Percentiles rank a stretch among this genome's conserved stretches.
Evolutionary conservation across 176 grass and related monocot genomes (phyloP).

Genomic region (Elaeis guineensis): DNA sequence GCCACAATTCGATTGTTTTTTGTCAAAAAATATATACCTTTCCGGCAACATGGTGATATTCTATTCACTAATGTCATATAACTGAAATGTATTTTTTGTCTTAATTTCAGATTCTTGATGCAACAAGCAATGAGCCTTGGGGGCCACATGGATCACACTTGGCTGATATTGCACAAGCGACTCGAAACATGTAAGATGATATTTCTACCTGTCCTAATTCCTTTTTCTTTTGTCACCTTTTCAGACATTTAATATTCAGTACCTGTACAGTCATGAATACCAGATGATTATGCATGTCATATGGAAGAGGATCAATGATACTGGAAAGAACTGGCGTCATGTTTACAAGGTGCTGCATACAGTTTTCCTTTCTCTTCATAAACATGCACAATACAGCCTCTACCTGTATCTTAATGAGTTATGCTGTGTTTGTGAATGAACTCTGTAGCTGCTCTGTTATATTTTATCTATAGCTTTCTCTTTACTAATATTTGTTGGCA

Average conservation of each 20-base stretch:
- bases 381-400: too few species aligned
- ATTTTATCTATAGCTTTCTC: too few species aligned
- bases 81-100: neutral
- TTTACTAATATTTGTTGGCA: too few species aligned
- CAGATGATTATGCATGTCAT: conserved; percentile 93
- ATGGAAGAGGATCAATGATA: conserved; percentile 98
- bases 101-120: conserved; percentile 68
- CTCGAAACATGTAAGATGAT: conserved; percentile 61
- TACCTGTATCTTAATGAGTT: too few species aligned
- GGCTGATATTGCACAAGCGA: conserved; percentile 81
- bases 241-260: conserved; percentile 7
- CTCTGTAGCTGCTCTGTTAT: too few species aligned
- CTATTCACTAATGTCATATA: neutral
- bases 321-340: conserved; percentile 97
- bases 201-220: neutral
- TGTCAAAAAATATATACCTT: neutral
- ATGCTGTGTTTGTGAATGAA: too few species aligned
- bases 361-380: neutral
- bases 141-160: conserved; percentile 89
- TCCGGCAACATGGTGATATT: too few species aligned
- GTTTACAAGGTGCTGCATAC: conserved; percentile 73
- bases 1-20: neutral
- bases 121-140: conserved; percentile 98
- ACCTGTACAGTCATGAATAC: conserved; percentile 72
- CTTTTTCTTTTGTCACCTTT: neutral